A percentile compares a stretch with the other conserved stretches of the same genome.
phyloP scores from a whole-genome alignment of 2,329 filamentous ascomycete genomes.

The Ophiosphaerella narmari region DNA sequence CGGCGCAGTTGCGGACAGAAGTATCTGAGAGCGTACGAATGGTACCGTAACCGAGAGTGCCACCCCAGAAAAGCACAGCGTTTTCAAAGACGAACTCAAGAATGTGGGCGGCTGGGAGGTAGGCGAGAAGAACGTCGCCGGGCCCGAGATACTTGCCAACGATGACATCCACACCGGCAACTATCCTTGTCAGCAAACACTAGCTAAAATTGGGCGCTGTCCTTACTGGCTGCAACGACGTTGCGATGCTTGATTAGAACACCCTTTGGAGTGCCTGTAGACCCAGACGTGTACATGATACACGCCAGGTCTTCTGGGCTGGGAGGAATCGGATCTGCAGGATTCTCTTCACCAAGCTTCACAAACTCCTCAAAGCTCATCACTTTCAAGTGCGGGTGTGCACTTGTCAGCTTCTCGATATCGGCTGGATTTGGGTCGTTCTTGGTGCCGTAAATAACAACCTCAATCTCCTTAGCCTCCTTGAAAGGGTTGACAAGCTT shows the following conservation, averaged over 20 bases:
- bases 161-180: constrained; percentile 79
- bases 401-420: constrained; percentile 59
- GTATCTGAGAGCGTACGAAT: constrained; percentile 84
- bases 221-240: constrained; percentile 76
- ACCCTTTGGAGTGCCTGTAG: constrained; percentile 87
- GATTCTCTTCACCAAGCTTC: constrained; percentile 64
- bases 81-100: constrained; percentile 97
- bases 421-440: constrained; percentile 57
- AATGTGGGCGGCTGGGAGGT: constrained; percentile 93
- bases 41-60: constrained; percentile 90
- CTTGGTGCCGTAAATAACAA: constrained; percentile 64
- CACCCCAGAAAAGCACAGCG: constrained; percentile 84
- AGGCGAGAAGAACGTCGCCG: constrained; percentile 81
- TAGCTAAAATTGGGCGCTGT: not conserved
- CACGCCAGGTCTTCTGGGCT: constrained; percentile 79
- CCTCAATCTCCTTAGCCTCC: constrained; percentile 60
- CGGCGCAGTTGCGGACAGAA: constrained; percentile 85
- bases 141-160: constrained; percentile 79
- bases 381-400: constrained; percentile 53
- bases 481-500: constrained; percentile 59
- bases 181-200: constrained; percentile 28
- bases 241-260: constrained; percentile 80
- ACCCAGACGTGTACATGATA: constrained; percentile 82
- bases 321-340: constrained; percentile 72
- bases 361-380: constrained; percentile 19